Evolutionary conservation across 148 eudicot species (phyloP).

Genomic region (Amaranthus palmeri): DNA sequence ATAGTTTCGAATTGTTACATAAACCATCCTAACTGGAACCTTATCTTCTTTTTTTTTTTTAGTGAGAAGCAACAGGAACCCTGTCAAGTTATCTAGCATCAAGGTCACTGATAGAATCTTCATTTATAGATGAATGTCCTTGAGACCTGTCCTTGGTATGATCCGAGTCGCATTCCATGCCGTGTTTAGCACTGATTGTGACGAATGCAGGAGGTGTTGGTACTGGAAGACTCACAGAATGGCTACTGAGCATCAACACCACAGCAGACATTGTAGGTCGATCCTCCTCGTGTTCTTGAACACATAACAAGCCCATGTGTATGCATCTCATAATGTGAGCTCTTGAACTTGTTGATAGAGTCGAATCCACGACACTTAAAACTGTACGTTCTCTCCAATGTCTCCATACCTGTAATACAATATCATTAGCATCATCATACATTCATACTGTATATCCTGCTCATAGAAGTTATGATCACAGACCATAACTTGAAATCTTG

Average conservation of each 20-base stretch:
- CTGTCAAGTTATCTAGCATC: too few species aligned
- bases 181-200: not conserved
- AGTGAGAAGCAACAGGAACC: too few species aligned
- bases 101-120: not conserved
- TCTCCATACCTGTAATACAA: slow-evolving; percentile 31
- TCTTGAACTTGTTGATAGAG: not conserved
- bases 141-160: not conserved
- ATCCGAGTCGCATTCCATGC: not conserved
- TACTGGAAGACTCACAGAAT: slow-evolving; percentile 22
- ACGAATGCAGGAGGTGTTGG: slow-evolving; percentile 29
- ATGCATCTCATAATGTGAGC: slow-evolving; percentile 27
- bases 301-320: slow-evolving; percentile 33
- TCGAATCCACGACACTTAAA: slow-evolving; percentile 20
- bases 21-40: too few species aligned
- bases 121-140: not conserved
- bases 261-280: slow-evolving; percentile 37
- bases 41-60: too few species aligned
- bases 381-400: slow-evolving; percentile 29
- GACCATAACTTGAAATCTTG: not conserved
- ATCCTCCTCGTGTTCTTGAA: slow-evolving; percentile 18
- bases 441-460: too few species aligned
- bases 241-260: slow-evolving; percentile 32
- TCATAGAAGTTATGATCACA: too few species aligned
- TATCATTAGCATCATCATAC: too few species aligned
- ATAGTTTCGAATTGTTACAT: too few species aligned